phyloP scores from a whole-genome alignment of 129 eudicot species.

The Sambucus nigra region DNA sequence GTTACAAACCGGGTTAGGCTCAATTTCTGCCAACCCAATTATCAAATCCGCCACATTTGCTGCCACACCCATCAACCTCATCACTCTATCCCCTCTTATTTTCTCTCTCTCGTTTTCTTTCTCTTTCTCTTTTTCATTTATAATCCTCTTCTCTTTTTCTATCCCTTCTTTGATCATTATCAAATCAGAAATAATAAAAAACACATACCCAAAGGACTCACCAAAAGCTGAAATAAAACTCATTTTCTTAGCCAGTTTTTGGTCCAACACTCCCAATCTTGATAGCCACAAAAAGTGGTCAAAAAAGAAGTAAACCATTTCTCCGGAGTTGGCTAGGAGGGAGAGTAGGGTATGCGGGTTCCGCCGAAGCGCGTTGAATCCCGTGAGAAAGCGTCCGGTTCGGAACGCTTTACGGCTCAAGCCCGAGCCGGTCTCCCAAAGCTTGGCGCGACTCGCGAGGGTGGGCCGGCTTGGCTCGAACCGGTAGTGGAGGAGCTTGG shows the following conservation, averaged over 20 bases:
- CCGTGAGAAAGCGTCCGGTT: slow-evolving; percentile 80
- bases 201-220: slow-evolving; percentile 86
- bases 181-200: slow-evolving; percentile 57
- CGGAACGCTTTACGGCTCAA: slow-evolving; percentile 96
- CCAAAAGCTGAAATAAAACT: slow-evolving; percentile 96
- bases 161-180: slow-evolving; percentile 65
- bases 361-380: slow-evolving; percentile 70
- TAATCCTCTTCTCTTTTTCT: slow-evolving; percentile 28
- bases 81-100: slow-evolving; percentile 67
- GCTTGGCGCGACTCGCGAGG: slow-evolving; percentile 55
- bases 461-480: slow-evolving; percentile 45
- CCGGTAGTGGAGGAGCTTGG: slow-evolving; percentile 60
- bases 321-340: slow-evolving; percentile 74
- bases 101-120: slow-evolving; percentile 11
- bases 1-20: slow-evolving; percentile 85
- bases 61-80: slow-evolving; percentile 93
- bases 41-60: slow-evolving; percentile 51
- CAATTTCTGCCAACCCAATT: slow-evolving; percentile 82
- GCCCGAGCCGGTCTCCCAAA: slow-evolving; percentile 91
- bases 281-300: slow-evolving; percentile 90
- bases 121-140: slow-evolving; percentile 10
- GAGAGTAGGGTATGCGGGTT: slow-evolving; percentile 53
- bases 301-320: slow-evolving; percentile 97
- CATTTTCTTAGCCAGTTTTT: slow-evolving; percentile 63
- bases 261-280: slow-evolving; percentile 64